These are phyloP conservation scores for Ustilago trichophora DNA, from an alignment of 1,284 basidiomycete genomes.

Conservation along the genomic window DNA sequence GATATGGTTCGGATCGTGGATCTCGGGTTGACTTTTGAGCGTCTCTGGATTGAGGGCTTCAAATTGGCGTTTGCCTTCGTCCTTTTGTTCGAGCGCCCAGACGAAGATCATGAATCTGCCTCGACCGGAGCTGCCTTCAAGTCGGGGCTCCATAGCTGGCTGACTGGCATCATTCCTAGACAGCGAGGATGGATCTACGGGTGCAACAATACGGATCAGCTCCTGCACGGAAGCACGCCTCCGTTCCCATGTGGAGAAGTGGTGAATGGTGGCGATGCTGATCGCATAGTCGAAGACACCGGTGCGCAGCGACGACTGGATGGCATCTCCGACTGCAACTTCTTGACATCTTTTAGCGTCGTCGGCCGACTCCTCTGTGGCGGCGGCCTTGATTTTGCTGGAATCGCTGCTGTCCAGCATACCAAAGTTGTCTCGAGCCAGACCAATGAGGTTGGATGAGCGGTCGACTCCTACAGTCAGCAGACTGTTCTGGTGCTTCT, in stretches of 20 bases:
- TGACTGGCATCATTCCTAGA: not conserved
- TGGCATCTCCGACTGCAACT: conserved; percentile 62
- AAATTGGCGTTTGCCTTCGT: conserved; percentile 57
- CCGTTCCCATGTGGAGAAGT: conserved; percentile 59
- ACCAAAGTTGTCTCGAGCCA: conserved; percentile 53
- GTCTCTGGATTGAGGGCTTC: conserved; percentile 23
- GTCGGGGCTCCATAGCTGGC: conserved; percentile 6
- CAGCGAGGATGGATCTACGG: not conserved
- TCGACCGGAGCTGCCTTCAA: conserved; percentile 64
- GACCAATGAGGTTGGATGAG: conserved; percentile 73
- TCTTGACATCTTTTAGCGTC: conserved; percentile 49
- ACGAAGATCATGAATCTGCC: conserved; percentile 91
- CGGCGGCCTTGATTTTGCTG: not conserved
- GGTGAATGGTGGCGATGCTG: conserved; percentile 65
- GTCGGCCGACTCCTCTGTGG: too few relatives aligned
- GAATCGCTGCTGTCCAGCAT: conserved; percentile 4
- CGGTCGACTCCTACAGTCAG: conserved; percentile 70
- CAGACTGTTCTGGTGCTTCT: conserved; percentile 22
- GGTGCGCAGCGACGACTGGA: conserved; percentile 46
- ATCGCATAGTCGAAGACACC: conserved; percentile 60
- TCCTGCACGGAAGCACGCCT: conserved; percentile 54
- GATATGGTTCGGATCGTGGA: conserved; percentile 26
- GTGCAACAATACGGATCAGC: conserved; percentile 51
- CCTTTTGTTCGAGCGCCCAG: conserved; percentile 96
- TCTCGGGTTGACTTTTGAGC: conserved; percentile 16